Base-by-base conservation (phyloP, 73 alveolate genomes). In the Tetrahymena borealis region DNA sequence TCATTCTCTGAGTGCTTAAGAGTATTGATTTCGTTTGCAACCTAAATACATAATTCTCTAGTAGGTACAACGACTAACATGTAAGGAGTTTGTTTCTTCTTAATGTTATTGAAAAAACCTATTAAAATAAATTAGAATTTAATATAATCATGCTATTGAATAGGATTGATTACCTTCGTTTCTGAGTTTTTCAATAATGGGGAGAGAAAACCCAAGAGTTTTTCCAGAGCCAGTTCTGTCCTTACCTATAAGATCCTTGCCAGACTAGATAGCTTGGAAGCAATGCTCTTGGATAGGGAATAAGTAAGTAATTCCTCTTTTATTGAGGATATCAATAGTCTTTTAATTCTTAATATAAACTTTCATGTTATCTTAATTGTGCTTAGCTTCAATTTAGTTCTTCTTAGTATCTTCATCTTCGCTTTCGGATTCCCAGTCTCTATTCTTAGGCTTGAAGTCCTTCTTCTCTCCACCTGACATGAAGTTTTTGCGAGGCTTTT, bases 161-260 rank as follows among this genome's bases (percentile, higher is more conserved):
- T n/a, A n/a, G n/a, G n/a, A n/a, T n/a, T n/a, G n/a, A n/a, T n/a
- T n/a, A 92, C 97, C 98, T 91, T 94, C 94, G 77, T 97, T 97
- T 94, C 98, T 92, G 41, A 95, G 92, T 90, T 96, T 91, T 96
- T 97, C 99, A 11, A 90, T 28, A 10, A 95, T 32, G 28, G 97
- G 97, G 13, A 94, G 39, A 96, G 97, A 40, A 96, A 93, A 98
- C 0, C 98, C 99, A 31, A 98, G 94, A 0, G 99, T 98, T 92
- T 98, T 98, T n/a, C 99, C 99, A 90, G 99, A 97, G 16, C 99
- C 99, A 32, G 99, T 98, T 77, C 98, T 94, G 91, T 98, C 99
- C 32, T 99, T 93, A 5, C 96, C 99, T 11, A 98, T 97, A 6
- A 97, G 95, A 92, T 97, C 99, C 93, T 97, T 94, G 39, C 98